Conservation (phyloP, 2,329 filamentous ascomycete genomes). For the Colletotrichum camelliae region DNA sequence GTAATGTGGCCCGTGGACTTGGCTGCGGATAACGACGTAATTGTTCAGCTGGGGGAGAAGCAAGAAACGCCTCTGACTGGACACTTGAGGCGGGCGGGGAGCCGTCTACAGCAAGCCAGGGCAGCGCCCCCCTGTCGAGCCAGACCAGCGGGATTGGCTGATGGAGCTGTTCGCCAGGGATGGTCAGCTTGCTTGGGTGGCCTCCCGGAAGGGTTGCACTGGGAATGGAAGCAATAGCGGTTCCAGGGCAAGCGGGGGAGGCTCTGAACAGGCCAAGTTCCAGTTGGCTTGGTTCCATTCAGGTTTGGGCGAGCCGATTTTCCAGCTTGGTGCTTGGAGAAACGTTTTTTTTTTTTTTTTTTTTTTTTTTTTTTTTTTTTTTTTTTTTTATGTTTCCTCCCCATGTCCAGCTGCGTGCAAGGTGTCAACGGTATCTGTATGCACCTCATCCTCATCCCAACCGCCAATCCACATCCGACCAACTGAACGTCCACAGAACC, state of each 20-base stretch:
- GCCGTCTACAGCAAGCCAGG: constrained; percentile 1
- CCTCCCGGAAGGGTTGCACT: constrained; percentile 21
- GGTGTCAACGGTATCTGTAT: background rate
- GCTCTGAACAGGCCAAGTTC: background rate
- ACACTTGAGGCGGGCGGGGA: background rate
- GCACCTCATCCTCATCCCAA: background rate
- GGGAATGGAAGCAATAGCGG: constrained; percentile 4
- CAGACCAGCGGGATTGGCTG: constrained; percentile 17
- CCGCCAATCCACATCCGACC: background rate
- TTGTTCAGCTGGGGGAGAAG: constrained; percentile 5
- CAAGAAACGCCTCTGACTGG: constrained; percentile 2
- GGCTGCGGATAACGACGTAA: constrained; percentile 23
- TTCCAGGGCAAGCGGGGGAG: constrained; percentile 2
- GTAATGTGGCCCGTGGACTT: constrained; percentile 2
- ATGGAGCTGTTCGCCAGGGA: constrained; percentile 11
- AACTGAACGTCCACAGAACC: background rate
- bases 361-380: background rate
- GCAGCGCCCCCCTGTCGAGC: constrained; percentile 10
- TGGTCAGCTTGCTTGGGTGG: constrained; percentile 16
- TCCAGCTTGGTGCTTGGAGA: background rate
- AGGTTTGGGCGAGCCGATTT: constrained; percentile 16
- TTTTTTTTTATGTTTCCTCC: background rate
- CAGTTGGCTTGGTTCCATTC: background rate
- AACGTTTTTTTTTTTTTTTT: background rate
- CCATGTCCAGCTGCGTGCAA: background rate